Base-by-base conservation (phyloP, 257 asterid species). In the Catharanthus roseus region DNA sequence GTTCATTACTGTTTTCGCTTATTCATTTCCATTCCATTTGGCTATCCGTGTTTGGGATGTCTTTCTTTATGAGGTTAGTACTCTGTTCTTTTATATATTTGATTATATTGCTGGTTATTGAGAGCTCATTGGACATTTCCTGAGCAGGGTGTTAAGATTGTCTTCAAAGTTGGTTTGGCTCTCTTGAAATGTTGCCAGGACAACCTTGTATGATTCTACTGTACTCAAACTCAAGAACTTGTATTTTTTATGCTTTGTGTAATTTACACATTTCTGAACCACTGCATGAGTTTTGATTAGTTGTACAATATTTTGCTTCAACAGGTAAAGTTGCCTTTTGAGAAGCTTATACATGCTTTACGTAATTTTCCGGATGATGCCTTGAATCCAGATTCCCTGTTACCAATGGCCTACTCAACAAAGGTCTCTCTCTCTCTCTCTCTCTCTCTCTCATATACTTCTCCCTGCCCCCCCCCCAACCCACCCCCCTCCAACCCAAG, bases 31-130 rank as follows among this genome's bases (percentile, higher is more conserved):
- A 18, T 95, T 95, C 84, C 97, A 88, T 83, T 80, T 95, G 87
- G 91, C 99, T 73, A 91, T 95, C 78, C 89, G 99, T 76, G 86
- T 95, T 66, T 91, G 99, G 99, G 99, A 95, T 77, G 99, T 95
- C 74, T 95, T 95, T 77, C 97, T 95, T 71, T 82, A 64, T 44
- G 97, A 93, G 99, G 99, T 93, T 69, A 80, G 96, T 68, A 42
- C 33, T 69, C 65, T 60, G 47, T 51, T 71, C 11, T 66, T 31
- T 5, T 70, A 13, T 44, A 13, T 44, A 26, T n/a, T 51, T 75
- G 67, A 65, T 66, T 47, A 55, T 55, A 53, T 72, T 50, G n/a
- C 67, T 34, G 26, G 73, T 57, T 57, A 72, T 69, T 53, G 55
- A 31, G 44, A 50, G 67, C 77, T 79, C 18, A 73, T 73, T 60